Conservation (phyloP, 129 eudicot species). For the Helianthus tuberosus region DNA sequence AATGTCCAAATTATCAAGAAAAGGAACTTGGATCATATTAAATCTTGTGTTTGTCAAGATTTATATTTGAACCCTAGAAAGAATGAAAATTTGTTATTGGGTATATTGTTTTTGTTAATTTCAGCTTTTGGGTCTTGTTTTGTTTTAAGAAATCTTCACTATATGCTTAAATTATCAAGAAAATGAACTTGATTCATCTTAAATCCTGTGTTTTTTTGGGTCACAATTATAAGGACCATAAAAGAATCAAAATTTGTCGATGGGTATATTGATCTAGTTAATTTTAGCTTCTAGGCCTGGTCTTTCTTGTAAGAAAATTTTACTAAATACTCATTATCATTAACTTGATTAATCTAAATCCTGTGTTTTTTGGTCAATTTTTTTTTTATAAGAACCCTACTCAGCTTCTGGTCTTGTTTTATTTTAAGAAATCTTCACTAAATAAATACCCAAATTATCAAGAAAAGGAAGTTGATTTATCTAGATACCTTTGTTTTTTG, state of each 20-base stretch:
- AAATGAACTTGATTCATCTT: too few species aligned
- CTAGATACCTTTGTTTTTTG: neutral
- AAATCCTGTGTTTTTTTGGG: neutral
- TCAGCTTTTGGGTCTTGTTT: too few species aligned
- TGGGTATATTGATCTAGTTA: conserved; percentile 3
- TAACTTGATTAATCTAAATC: neutral
- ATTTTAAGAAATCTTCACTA: neutral
- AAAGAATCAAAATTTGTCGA: neutral
- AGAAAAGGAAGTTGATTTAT: neutral
- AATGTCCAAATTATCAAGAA: too few species aligned
- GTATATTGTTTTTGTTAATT: too few species aligned
- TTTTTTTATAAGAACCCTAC: neutral
- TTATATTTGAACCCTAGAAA: too few species aligned
- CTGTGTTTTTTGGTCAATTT: neutral
- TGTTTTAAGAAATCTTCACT: neutral
- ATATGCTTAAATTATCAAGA: too few species aligned
- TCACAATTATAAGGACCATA: conserved; percentile 2
- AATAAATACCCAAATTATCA: neutral
- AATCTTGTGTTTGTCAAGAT: too few species aligned
- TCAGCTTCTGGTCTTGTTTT: conserved; percentile 4
- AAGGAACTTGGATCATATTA: too few species aligned
- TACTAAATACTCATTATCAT: neutral
- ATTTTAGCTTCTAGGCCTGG: neutral
- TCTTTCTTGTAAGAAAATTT: neutral
- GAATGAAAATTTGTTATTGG: too few species aligned